Conservation (phyloP, 768 basidiomycete genomes). For the Panus rudis region DNA sequence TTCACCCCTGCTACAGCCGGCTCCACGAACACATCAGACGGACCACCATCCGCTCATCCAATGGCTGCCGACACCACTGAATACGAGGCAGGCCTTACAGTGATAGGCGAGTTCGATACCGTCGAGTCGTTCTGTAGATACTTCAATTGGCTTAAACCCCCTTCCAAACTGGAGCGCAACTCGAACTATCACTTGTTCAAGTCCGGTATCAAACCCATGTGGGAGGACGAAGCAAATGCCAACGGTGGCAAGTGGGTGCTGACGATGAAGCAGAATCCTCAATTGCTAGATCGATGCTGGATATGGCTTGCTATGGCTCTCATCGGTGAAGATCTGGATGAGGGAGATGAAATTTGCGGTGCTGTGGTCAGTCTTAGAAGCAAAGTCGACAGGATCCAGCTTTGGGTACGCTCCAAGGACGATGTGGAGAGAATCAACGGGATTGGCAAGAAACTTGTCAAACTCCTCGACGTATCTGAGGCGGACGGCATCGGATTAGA, state of each 20-base stretch:
- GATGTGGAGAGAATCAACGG: conserved; percentile 80
- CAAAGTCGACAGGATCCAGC: conserved; percentile 85
- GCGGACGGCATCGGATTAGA: conserved; percentile 81
- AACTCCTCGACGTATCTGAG: conserved; percentile 78
- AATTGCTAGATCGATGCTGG: conserved; percentile 82
- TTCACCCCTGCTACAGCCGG: conserved; percentile 37
- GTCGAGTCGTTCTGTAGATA: conserved; percentile 88
- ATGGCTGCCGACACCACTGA: conserved; percentile 55
- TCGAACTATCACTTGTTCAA: conserved; percentile 97
- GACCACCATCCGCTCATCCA: conserved; percentile 21
- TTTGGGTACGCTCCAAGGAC: conserved; percentile 85
- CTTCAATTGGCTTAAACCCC: conserved; percentile 92
- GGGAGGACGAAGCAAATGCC: conserved; percentile 91
- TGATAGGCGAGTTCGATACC: conserved; percentile 86
- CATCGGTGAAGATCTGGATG: conserved; percentile 67
- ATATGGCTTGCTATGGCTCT: conserved; percentile 86
- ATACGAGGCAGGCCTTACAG: conserved; percentile 81
- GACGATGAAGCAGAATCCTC: conserved; percentile 81
- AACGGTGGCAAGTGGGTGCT: conserved; percentile 94
- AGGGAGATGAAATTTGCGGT: conserved; percentile 74
- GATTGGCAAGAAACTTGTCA: conserved; percentile 78
- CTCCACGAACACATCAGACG: conserved; percentile 11
- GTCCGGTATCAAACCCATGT: conserved; percentile 92
- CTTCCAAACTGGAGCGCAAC: conserved; percentile 81
- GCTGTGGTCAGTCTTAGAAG: conserved; percentile 82